phyloP scores from a whole-genome alignment of 352 stramenopile genomes.

The Pythium rishiriense region DNA sequence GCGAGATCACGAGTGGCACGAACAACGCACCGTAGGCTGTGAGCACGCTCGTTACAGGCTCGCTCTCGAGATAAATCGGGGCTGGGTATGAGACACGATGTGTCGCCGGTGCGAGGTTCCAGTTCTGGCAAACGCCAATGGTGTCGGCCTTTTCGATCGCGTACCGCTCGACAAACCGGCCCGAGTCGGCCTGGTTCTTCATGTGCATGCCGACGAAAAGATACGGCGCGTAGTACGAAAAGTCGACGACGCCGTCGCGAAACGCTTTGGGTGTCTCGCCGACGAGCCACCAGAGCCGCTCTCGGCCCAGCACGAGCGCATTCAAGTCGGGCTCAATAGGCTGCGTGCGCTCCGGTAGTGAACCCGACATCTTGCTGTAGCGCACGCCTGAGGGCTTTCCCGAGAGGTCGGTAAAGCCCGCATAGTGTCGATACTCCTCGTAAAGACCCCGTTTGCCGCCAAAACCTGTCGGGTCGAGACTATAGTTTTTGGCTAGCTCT shows the following conservation, averaged over 20 bases:
- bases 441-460: conserved; percentile 21
- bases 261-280: conserved; percentile 8
- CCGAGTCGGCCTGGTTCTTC: conserved; percentile 12
- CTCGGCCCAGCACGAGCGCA: conserved; percentile 21
- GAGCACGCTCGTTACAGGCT: conserved; percentile 7
- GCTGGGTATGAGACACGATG: conserved; percentile 7
- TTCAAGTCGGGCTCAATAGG: conserved; percentile 21
- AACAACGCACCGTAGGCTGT: conserved; percentile 1
- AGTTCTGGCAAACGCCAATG: conserved; percentile 25
- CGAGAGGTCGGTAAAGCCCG: conserved; percentile 29
- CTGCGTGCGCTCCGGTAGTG: conserved; percentile 23
- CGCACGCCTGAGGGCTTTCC: conserved; percentile 22
- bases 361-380: conserved; percentile 23
- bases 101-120: conserved; percentile 16
- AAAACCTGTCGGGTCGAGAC: conserved; percentile 13
- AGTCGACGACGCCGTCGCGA: conserved; percentile 3
- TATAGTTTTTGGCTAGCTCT: conserved; percentile 24
- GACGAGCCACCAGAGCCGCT: conserved; percentile 25
- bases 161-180: conserved; percentile 21
- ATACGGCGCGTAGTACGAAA: conserved; percentile 17
- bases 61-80: conserved; percentile 4
- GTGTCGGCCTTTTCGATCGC: conserved; percentile 5
- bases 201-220: conserved; percentile 24
- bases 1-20: not conserved
- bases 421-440: conserved; percentile 13